phyloP scores from a whole-genome alignment of 257 asterid species.

The Jaltomata sinuosa region DNA sequence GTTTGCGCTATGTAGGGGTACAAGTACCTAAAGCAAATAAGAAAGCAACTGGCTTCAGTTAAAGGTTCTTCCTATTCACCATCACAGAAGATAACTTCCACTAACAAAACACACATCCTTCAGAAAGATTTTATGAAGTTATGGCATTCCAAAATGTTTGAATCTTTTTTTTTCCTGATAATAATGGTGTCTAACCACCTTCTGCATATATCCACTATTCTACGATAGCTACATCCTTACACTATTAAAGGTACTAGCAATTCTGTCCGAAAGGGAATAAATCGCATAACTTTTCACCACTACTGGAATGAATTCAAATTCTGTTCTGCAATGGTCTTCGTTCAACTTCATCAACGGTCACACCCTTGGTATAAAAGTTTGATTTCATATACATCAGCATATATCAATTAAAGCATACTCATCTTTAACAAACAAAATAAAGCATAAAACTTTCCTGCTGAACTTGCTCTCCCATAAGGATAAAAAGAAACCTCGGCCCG shows the following conservation, averaged over 20 bases:
- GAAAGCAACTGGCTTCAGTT: background rate
- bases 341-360: background rate
- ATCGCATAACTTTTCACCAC: background rate
- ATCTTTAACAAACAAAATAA: background rate
- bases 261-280: background rate
- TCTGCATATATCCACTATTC: background rate
- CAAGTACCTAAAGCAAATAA: too few species aligned
- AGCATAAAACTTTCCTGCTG: background rate
- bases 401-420: background rate
- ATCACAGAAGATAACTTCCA: background rate
- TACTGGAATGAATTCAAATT: background rate
- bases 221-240: background rate
- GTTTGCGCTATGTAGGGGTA: background rate
- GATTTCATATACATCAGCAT: background rate
- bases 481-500: background rate
- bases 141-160: background rate
- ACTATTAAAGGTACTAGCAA: background rate
- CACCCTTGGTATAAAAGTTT: background rate
- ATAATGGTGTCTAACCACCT: background rate
- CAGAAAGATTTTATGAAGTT: background rate
- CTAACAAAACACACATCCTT: background rate
- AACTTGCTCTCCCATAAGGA: background rate
- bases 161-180: background rate
- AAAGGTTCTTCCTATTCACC: background rate
- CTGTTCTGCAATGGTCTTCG: background rate